Base-by-base conservation (phyloP, 2,329 filamentous ascomycete genomes). In the Ceratocystis variospora region DNA sequence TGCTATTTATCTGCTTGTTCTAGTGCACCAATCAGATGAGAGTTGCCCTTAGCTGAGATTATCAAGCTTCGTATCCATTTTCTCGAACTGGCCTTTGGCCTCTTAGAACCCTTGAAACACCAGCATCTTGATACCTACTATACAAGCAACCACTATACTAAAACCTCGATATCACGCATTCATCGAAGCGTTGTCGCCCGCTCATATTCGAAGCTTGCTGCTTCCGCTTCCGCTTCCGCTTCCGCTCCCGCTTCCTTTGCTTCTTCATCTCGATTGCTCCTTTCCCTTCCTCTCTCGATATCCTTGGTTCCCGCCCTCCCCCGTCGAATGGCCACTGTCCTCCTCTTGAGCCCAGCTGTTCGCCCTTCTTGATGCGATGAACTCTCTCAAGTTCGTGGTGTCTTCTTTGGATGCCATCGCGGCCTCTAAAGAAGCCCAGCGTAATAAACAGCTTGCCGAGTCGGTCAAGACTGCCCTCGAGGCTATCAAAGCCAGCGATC, bases 331-430 rank as follows among this genome's bases (percentile, higher is more conserved):
- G 61, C 61, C 37, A 17, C 41, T 46, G 17, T 37, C 61, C 57
- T 53, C 59, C 37, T n/a, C 59, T 37, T 12, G 46, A 46, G 44
- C 41, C 53, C 19, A 48, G 33, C n/a, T 53, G 28, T 25, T 53
- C 31, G 44, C 55, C 55, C 25, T 53, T 53, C 63, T 64, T 55
- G 50, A 68, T 68, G 67, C 65, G 53, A 88, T 96, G 79, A 96
- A 88, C 81, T 97, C 94, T 71, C 87, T 96, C 72, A 92, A 96
- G 72, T 99, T 99, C 75, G 90, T 99, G 72, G 87, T 95, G 73
- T 92, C 89, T 73, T 93, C 94, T 48, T 79, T 99, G 74, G 94
- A 96, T 80, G 87, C 87, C 74, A 96, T 99, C 73, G 89, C 89
- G 68, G 83, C 87, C 66, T 96, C 92, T 61, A 96, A 93, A 77